Evolutionary conservation across 108 stramenopile genomes (phyloP).

Genomic region (Pseudonitzschia multistriata): DNA sequence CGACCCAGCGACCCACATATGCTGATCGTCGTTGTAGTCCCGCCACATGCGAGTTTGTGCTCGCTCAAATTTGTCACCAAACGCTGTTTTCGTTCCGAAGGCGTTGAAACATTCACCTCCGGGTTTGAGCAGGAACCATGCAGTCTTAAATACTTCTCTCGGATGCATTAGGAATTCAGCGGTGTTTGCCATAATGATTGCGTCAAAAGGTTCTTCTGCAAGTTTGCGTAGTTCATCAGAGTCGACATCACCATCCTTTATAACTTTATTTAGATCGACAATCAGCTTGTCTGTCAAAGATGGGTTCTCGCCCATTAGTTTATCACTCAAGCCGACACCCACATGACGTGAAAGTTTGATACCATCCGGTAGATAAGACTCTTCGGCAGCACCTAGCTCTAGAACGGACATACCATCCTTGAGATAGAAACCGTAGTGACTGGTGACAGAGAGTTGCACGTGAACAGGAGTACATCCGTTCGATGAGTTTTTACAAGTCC

Average conservation of each 20-base stretch:
- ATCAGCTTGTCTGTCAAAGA: slow-evolving; percentile 64
- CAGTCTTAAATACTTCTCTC: slow-evolving; percentile 79
- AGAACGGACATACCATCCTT: slow-evolving; percentile 78
- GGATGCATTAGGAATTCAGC: slow-evolving; percentile 81
- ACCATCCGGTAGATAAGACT: slow-evolving; percentile 77
- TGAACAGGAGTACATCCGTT: not conserved
- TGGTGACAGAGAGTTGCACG: slow-evolving; percentile 18
- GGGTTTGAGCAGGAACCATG: slow-evolving; percentile 78
- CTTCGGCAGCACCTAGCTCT: slow-evolving; percentile 82
- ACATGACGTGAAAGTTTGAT: slow-evolving; percentile 69
- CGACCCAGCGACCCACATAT: slow-evolving; percentile 94
- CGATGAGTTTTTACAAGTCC: slow-evolving; percentile 3
- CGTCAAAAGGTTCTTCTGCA: slow-evolving; percentile 68
- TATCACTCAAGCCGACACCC: slow-evolving; percentile 63
- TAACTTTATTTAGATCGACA: slow-evolving; percentile 80
- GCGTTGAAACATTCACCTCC: slow-evolving; percentile 82
- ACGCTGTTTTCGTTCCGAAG: slow-evolving; percentile 73
- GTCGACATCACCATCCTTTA: slow-evolving; percentile 65
- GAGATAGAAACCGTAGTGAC: slow-evolving; percentile 79
- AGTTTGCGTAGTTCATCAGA: slow-evolving; percentile 58
- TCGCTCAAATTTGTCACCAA: slow-evolving; percentile 59
- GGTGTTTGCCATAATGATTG: slow-evolving; percentile 83
- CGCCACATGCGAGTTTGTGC: slow-evolving; percentile 90
- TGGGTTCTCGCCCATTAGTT: slow-evolving; percentile 74
- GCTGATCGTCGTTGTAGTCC: slow-evolving; percentile 92